These are phyloP conservation scores for Marchantia polymorpha DNA, from an alignment of 225 moss, liverwort and hornwort species.

Conservation along the genomic window DNA sequence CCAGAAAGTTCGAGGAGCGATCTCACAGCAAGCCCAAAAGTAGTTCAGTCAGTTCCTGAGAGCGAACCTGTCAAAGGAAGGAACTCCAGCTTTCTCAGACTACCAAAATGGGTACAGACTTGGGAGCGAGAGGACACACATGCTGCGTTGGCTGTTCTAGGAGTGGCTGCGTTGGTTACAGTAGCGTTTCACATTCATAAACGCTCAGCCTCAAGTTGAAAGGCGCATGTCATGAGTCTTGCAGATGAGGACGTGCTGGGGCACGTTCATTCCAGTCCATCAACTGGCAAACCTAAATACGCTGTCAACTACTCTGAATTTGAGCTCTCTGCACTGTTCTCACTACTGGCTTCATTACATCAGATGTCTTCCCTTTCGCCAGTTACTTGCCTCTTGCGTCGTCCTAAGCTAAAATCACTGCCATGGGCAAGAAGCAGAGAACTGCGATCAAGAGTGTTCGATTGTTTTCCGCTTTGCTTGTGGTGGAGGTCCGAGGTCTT, in stretches of 20 bases:
- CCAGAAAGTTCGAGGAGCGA: slow-evolving; percentile 9
- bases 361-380: not conserved
- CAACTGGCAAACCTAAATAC: not conserved
- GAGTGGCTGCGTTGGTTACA: slow-evolving; percentile 58
- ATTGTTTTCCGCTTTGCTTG: not conserved
- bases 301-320: not conserved
- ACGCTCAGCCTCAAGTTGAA: slow-evolving; percentile 40
- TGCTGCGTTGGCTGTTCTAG: slow-evolving; percentile 60
- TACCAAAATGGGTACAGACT: slow-evolving; percentile 63
- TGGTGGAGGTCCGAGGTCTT: not conserved
- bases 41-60: not conserved
- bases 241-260: not conserved
- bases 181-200: slow-evolving; percentile 52
- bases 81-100: slow-evolving; percentile 48
- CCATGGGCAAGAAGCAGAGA: not conserved
- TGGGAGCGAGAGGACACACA: slow-evolving; percentile 83
- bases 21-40: not conserved
- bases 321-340: not conserved
- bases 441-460: not conserved
- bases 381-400: not conserved
- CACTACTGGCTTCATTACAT: not conserved
- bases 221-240: slow-evolving; percentile 12
- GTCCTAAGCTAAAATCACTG: not conserved
- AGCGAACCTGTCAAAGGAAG: slow-evolving; percentile 47
- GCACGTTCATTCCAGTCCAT: not conserved